These are phyloP conservation scores for Anacardium occidentale DNA, from an alignment of 345 rosid genomes.

Conservation along the genomic window DNA sequence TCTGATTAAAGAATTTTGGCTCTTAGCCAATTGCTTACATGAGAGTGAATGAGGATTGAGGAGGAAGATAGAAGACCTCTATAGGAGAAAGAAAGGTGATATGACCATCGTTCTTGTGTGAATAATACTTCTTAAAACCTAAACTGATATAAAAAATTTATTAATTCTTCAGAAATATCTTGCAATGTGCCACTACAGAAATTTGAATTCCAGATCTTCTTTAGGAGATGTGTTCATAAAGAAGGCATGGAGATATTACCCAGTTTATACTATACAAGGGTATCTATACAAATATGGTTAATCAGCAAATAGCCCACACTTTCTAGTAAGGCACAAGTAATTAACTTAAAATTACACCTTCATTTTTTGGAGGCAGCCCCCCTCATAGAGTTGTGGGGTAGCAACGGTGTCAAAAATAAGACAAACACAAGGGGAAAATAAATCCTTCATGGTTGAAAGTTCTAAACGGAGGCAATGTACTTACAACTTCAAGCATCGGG, in stretches of 20 bases:
- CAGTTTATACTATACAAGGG: background rate
- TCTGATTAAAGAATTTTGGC: background rate
- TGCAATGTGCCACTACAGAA: background rate
- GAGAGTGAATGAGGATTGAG: background rate
- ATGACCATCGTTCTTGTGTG: background rate
- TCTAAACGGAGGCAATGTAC: slow-evolving; percentile 17
- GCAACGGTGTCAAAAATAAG: background rate
- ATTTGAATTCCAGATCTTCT: background rate
- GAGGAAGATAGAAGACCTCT: too few species aligned
- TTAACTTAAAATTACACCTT: background rate
- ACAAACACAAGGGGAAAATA: background rate
- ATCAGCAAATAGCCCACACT: background rate
- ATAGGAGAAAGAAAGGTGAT: background rate
- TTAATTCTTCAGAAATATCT: background rate
- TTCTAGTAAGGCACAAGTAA: background rate
- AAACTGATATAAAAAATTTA: background rate
- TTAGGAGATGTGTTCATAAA: background rate
- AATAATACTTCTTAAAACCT: background rate
- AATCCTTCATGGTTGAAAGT: background rate
- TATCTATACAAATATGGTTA: background rate
- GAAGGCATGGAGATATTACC: background rate
- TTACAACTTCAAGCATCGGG: slow-evolving; percentile 82
- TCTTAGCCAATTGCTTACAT: background rate
- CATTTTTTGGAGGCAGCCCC: background rate
- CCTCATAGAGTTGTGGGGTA: background rate